Evolutionary conservation across 345 rosid genomes (phyloP).

Genomic region (Bretschneidera sinensis): DNA sequence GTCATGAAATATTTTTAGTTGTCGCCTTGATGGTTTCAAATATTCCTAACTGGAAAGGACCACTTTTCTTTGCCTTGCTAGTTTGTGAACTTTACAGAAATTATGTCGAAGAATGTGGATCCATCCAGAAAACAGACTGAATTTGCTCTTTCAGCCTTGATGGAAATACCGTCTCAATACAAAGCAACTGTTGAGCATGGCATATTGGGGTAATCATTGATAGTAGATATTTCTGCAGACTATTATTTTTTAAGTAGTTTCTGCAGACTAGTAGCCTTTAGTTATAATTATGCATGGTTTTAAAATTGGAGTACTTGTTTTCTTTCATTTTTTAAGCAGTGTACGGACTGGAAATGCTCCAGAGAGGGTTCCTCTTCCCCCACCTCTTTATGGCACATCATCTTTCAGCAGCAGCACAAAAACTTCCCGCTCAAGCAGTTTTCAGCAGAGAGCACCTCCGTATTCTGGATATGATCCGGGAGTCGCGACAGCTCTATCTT

Average conservation of each 20-base stretch:
- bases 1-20: background rate
- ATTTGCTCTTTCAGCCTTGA: conserved; percentile 79
- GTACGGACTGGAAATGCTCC: conserved; percentile 36
- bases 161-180: conserved; percentile 92
- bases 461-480: conserved; percentile 30
- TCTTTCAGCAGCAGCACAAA: conserved; percentile 29
- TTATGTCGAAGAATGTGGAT: conserved; percentile 65
- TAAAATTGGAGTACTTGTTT: background rate
- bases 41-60: background rate
- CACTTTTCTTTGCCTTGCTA: conserved; percentile 18
- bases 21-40: background rate
- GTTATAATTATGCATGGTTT: background rate
- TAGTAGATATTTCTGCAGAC: background rate
- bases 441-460: conserved; percentile 31
- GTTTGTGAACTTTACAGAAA: conserved; percentile 91
- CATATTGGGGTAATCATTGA: conserved; percentile 50
- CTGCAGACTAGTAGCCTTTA: no score
- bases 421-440: conserved; percentile 33
- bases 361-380: conserved; percentile 65
- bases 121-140: conserved; percentile 64
- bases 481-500: conserved; percentile 31
- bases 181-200: conserved; percentile 79
- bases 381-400: conserved; percentile 44
- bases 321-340: conserved; percentile 23
- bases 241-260: no score